These are phyloP conservation scores for Hamamelis virginiana DNA, from an alignment of 164 flowering plant species.

Conservation along the genomic window DNA sequence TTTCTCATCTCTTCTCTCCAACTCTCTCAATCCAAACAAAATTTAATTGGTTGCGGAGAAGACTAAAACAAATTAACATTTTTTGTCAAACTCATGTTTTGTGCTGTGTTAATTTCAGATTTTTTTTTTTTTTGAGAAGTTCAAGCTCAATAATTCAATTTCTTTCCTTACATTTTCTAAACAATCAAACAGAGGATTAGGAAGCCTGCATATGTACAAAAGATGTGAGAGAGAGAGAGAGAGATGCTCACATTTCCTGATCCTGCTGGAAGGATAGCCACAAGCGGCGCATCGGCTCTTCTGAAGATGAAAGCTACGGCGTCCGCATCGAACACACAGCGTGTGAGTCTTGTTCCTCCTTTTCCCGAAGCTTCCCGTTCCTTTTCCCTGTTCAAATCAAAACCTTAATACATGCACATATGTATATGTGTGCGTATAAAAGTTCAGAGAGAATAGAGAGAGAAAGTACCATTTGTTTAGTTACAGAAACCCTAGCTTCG, in stretches of 20 bases:
- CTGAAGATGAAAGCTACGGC: conserved; percentile 54
- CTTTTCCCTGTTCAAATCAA: conserved; percentile 33
- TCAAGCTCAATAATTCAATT: too few species aligned
- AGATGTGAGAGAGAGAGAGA: neutral
- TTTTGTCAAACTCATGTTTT: too few species aligned
- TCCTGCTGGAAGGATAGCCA: conserved; percentile 36
- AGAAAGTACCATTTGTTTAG: neutral
- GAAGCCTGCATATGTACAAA: neutral
- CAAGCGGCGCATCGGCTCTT: conserved; percentile 50
- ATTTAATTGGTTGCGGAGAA: too few species aligned
- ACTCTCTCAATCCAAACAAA: too few species aligned
- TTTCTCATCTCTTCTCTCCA: too few species aligned
- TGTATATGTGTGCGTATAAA: too few species aligned
- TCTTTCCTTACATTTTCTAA: too few species aligned
- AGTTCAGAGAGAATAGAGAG: neutral
- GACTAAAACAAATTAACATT: too few species aligned
- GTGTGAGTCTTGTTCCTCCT: conserved; percentile 57
- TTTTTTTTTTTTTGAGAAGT: too few species aligned
- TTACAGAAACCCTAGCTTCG: conserved; percentile 5
- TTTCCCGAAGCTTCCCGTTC: conserved; percentile 53
- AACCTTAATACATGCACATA: neutral
- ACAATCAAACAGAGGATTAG: too few species aligned
- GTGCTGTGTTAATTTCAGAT: too few species aligned
- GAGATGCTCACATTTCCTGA: conserved; percentile 34
- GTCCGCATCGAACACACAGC: conserved; percentile 47